Evolutionary conservation across 2,329 filamentous ascomycete genomes (phyloP).

Genomic region (Fusarium sp.): DNA sequence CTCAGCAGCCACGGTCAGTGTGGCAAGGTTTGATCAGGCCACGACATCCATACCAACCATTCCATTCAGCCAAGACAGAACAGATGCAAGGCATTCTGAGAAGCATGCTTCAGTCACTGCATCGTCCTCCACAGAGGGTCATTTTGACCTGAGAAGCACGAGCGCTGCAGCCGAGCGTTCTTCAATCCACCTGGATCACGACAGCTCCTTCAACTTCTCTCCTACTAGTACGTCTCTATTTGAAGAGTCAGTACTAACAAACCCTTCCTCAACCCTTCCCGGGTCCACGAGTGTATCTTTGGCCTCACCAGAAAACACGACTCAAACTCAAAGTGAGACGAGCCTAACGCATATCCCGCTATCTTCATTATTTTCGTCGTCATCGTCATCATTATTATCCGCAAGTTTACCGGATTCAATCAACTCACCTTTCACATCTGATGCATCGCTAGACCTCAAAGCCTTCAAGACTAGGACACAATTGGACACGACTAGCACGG

Average conservation of each 20-base stretch:
- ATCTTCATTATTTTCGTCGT: too few relatives aligned
- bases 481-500: neutral
- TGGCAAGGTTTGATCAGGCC: neutral
- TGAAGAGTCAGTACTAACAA: neutral
- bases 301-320: neutral
- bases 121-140: neutral
- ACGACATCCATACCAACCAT: neutral
- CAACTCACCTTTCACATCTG: neutral
- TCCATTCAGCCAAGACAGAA: neutral
- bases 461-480: neutral
- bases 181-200: neutral
- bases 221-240: neutral
- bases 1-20: neutral
- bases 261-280: too few relatives aligned
- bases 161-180: neutral
- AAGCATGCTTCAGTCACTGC: neutral
- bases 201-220: neutral
- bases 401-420: too few relatives aligned
- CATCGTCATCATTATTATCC: too few relatives aligned
- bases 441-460: neutral
- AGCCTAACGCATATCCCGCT: neutral
- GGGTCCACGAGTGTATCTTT: too few relatives aligned
- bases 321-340: neutral
- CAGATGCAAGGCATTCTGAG: neutral
- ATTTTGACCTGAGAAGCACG: neutral